Base-by-base conservation (phyloP, 2,329 filamentous ascomycete species). In the Alternaria sp. region DNA sequence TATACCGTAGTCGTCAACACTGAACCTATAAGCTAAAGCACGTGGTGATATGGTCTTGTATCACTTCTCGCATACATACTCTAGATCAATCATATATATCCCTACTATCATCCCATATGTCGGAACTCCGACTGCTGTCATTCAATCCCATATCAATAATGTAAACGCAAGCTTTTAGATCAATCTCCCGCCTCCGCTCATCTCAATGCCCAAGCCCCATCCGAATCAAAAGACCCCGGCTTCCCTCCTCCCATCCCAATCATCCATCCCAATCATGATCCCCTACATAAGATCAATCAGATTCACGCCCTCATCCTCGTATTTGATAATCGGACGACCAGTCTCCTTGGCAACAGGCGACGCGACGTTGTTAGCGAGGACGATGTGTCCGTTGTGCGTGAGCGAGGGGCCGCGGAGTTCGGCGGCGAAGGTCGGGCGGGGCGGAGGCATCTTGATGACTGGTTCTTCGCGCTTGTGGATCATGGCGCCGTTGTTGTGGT, bases 361-460 rank as follows among this genome's bases (percentile, higher is more conserved):
- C 8, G 53, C 37, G 14, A 41, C 25, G 14, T 25, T 23, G 23
- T 70, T 70, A 2, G 68, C 68, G 3, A 70, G 64, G 0, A 70
- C 33, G 1, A 61, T n/a, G 3, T 64, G 43, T n/a, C 68, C 68
- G 41, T 70, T 65, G 33, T 65, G 60, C 37, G 58, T 62, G 0
- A 44, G 54, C 0, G 30, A 20, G 0, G 46, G 5, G 2, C 62
- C 62, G 6, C 68, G 61, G 15, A 70, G 64, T 26, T 68, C 58
- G 11, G 61, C 44, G 3, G 66, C 68, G 12, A 70, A 47, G 5
- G 57, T 64, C 0, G 55, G 58, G 5, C 60, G 61, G 4, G 59
- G 33, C 11, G 55, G 54, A 15, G 60, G 50, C 12, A 55, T 20
- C 5, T 55, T 61, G 46, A 11, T 2, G 10, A n/a, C 1, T 2